Evolutionary conservation across 2,329 filamentous ascomycete species (phyloP), one percentile per base, ranked within the genome.

Genomic region (Colletotrichum caudatum): DNA sequence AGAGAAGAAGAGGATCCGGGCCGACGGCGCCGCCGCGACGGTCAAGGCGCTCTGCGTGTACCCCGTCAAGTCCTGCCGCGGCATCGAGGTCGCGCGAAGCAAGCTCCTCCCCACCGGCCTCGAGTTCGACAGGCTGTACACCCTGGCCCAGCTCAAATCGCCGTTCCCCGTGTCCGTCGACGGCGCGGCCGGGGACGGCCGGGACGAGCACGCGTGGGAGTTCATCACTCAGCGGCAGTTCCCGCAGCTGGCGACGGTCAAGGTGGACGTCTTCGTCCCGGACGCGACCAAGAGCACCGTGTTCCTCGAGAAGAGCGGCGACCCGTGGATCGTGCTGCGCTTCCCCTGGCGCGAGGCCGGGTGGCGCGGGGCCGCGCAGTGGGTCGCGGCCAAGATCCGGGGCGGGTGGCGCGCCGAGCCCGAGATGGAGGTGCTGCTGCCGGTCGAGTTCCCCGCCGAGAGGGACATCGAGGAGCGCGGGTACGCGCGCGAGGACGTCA

Each of bases 51-150:
- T 97, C 63, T 91, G 91, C 82, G 87, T 94, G 71, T 95, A 96
- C 80, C 94, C 95, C 0, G 83, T 97, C 79, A 95, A 97, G 82
- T 94, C 92, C 68, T 97, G 94, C 79, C 85, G 84, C 67, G 93
- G 92, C 37, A 90, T 97, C 66, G 93, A 96, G 81, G 81, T 97
- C 58, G 82, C 88, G 63, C 83, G 86, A 72, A 89, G 88, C 71
- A 87, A 89, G 65, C 86, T 96, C 20, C 81, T 93, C 57, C 83
- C 89, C 7, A 89, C 89, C 2, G 94, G 94, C 2, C 85, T 97
- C 68, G 88, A 92, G 78, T 93, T 92, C 80, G 94, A 98, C 81
- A 89, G 94, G 7, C 88, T 95, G 75, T 97, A 94, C 83, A 92
- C 90, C 59, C 93, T 98, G 78, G 94, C 93, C 1, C 92, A 95